Evolutionary conservation across 1,139 yeast genomes (phyloP), one percentile per base, ranked within the genome.

Genomic region (Blastobotrys serpentis): DNA sequence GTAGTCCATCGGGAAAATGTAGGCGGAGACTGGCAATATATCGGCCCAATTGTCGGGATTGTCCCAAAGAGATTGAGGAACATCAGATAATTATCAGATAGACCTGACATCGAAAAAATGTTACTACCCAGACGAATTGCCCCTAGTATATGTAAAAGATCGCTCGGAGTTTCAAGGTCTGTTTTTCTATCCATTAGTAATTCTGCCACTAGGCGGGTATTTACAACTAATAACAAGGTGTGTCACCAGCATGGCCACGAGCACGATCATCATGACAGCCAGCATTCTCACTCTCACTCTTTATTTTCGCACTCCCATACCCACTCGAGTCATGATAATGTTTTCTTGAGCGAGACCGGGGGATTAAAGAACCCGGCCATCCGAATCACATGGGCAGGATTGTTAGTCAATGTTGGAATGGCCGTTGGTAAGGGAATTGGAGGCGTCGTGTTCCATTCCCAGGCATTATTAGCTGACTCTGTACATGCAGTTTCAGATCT

Each of bases 391-490:
- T 85, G 96, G 88, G 74, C 90, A 45, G 98, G 98, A 0, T 74
- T 92, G 38, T 68, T 83, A 26, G 88, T 86, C 46, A 92, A 92
- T 62, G 79, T 88, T 13, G 81, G 85, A 16, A 83, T 92, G 84
- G 97, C 96, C 0, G 72, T 79, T 4, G 83, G 94, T 25, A 92
- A 92, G 65, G 92, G 89, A 19, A 67, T 82, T 21, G 98, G 98
- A 21, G 98, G 98, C 2, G 75, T 88, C 14, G 81, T 81, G 43
- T 92, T 92, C 77, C 96, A 92, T 66, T 92, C 98, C 0, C 97
- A 90, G 66, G 92, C 97, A 0, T 75, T 92, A 51, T 67, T 90
- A 37, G 98, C 98, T 0, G 98, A 92, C 66, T 90, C 98, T 0
- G 83, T 89, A 34, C 98, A 90, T 67, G 90, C 97, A 0, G 75